Base-by-base conservation (phyloP, 176 grass and related monocot genomes). In the Areca catechu region DNA sequence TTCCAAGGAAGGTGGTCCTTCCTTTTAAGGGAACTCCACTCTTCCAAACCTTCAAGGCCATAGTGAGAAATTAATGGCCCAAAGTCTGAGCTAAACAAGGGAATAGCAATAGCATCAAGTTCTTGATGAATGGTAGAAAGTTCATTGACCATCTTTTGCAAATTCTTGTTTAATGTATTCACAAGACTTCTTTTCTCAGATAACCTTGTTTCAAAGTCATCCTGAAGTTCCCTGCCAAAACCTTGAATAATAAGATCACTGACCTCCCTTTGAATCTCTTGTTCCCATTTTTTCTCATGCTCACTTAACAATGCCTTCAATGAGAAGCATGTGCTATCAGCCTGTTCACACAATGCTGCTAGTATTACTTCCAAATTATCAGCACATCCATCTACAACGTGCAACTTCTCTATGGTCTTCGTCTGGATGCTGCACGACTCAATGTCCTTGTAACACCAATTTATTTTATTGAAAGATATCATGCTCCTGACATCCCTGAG, bases 71-170 rank as follows among this genome's bases (percentile, higher is more conserved):
- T 58, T 0, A 60, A 60, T 61, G 78, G 24, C 7, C 66, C 86
- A 55, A 57, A 80, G 60, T 89, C 86, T 56, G 66, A 78, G 70
- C 51, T 81, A 58, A 81, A 47, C 23, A 81, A 69, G 29, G 74
- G 85, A 28, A 58, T 56, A 3, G 72, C 81, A 74, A 89, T 72
- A 49, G 49, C n/a, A 56, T 72, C 43, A 78, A 89, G 86, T 29
- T 89, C 77, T 24, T 78, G 74, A 9, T 78, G 77, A 55, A 89
- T 30, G 19, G 18, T 54, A 61, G 58, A 65, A 58, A 89, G 30
- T 49, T 81, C 80, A 51, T 89, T 61, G 21, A 75, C 49, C 58
- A 54, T 75, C 49, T 24, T 81, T 20, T 78, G 70, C 54, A 74
- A 61, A 0, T 52, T 76, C n/a, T 75, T 67, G 14, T 24, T 53